phyloP scores from a whole-genome alignment of 2,329 filamentous ascomycete species.

The Penicillium frequentans region DNA sequence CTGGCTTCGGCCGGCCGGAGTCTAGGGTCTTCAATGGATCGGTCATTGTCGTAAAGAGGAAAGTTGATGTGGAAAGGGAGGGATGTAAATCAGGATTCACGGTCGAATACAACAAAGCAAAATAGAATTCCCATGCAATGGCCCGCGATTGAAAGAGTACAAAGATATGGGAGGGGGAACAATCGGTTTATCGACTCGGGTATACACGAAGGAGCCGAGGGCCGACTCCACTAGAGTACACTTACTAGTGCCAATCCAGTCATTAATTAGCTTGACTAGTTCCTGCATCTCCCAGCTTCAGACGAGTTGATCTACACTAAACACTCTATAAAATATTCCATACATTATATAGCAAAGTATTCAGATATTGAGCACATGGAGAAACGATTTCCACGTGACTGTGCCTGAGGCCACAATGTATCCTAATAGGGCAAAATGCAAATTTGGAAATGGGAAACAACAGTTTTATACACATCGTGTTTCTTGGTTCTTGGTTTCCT shows the following conservation, averaged over 20 bases:
- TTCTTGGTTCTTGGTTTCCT: not conserved
- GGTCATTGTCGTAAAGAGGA: slow-evolving; percentile 26
- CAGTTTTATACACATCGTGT: not conserved
- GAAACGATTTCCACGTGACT: not conserved
- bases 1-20: slow-evolving; percentile 29
- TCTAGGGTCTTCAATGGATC: slow-evolving; percentile 37
- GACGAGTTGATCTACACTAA: not conserved
- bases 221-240: not conserved
- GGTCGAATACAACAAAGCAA: not conserved
- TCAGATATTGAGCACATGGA: not conserved
- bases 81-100: not conserved
- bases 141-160: too few species aligned
- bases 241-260: not conserved
- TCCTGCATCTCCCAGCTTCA: not conserved
- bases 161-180: slow-evolving; percentile 3
- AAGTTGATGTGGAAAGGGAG: not conserved
- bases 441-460: not conserved
- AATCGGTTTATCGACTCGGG: slow-evolving; percentile 11
- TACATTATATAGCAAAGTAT: too few species aligned
- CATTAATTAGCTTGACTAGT: not conserved
- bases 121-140: not conserved
- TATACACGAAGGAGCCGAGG: slow-evolving; percentile 15
- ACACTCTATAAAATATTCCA: too few species aligned
- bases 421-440: not conserved
- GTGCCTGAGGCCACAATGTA: not conserved